Evolutionary conservation across 306 rosid species (phyloP).

Genomic region (Pyrus communis): DNA sequence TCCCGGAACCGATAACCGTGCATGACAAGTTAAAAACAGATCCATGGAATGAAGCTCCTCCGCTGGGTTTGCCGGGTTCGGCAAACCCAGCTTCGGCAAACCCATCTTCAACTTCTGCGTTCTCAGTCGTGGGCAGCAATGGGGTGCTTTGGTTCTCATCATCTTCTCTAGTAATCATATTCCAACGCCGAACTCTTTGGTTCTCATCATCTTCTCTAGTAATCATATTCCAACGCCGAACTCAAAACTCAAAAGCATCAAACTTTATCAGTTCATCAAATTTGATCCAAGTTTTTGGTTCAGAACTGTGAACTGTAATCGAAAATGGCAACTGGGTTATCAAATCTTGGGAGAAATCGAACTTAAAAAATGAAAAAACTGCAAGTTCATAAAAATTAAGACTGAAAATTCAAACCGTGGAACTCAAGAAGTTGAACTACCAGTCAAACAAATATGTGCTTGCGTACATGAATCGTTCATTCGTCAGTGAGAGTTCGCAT

Average conservation of each 20-base stretch:
- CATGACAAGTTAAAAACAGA: constrained; percentile 31
- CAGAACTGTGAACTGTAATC: not conserved
- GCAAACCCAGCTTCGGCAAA: not conserved
- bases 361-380: not conserved
- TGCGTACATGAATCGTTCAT: not conserved
- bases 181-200: constrained; percentile 13
- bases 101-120: not conserved
- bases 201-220: not conserved
- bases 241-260: not conserved
- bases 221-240: constrained; percentile 1
- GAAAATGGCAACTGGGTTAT: not conserved
- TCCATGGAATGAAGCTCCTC: constrained; percentile 30
- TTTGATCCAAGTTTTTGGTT: not conserved
- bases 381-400: not conserved
- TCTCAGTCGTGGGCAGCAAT: constrained; percentile 16
- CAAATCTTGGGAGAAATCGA: not conserved
- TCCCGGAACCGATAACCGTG: constrained; percentile 32
- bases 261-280: not conserved
- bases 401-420: not conserved
- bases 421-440: not conserved
- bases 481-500: not conserved
- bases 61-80: not conserved
- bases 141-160: constrained; percentile 16
- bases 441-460: not conserved
- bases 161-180: constrained; percentile 7